Percentiles rank a stretch among this genome's conserved stretches.
These are phyloP conservation scores for Eleusine indica DNA, from an alignment of 176 grass and related monocot genomes.

Conservation along the genomic window DNA sequence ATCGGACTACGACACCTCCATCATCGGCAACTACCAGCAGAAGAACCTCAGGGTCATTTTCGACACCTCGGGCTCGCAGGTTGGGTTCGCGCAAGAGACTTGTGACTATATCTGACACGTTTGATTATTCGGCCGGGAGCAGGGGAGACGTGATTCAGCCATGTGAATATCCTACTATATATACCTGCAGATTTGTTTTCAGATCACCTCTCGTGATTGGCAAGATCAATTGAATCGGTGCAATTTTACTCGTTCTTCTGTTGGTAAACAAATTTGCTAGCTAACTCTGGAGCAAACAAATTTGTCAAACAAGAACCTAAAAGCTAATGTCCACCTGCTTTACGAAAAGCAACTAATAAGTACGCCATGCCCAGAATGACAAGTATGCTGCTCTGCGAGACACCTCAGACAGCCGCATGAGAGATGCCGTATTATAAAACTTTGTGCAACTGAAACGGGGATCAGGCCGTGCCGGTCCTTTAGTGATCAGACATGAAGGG, in stretches of 20 bases:
- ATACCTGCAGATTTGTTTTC: conserved; percentile 47
- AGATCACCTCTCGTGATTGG: conserved; percentile 60
- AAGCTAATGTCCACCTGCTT: not conserved
- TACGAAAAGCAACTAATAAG: conserved; percentile 13
- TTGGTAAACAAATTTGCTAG: not conserved
- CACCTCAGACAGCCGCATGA: not conserved
- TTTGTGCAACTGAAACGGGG: not conserved
- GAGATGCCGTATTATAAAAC: not conserved
- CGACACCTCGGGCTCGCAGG: conserved; percentile 60
- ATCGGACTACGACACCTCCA: conserved; percentile 68
- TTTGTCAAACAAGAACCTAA: not conserved
- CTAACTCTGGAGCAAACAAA: not conserved
- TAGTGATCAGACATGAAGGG: conserved; percentile 13
- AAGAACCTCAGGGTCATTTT: conserved; percentile 89
- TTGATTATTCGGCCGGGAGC: conserved; percentile 5
- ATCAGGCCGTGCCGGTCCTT: not conserved
- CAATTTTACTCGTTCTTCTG: not conserved
- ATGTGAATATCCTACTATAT: conserved; percentile 57
- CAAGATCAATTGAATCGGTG: conserved; percentile 6
- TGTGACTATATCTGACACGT: conserved; percentile 65
- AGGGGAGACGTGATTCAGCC: conserved; percentile 29
- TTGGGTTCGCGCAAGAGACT: conserved; percentile 80
- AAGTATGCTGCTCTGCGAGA: not conserved
- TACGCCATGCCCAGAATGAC: no score
- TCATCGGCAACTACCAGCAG: conserved; percentile 98